Percentiles rank a stretch among this genome's conserved stretches.
Conservation (phyloP, 148 eudicot genomes). For the Beta vulgaris region DNA sequence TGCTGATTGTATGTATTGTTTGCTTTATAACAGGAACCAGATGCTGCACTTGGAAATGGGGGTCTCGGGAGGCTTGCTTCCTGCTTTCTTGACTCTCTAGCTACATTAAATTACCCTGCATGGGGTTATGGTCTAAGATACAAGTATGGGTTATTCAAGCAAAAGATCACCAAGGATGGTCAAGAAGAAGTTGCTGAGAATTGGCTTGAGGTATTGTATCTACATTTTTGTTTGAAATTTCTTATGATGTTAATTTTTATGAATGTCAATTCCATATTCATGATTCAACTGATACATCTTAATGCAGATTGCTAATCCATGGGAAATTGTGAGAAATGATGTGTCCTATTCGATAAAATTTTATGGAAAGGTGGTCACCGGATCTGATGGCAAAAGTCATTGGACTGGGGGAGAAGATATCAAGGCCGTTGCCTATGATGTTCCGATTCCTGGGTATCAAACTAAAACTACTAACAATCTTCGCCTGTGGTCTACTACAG, state of each 20-base stretch:
- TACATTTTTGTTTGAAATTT: neutral
- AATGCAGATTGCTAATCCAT: slow-evolving; percentile 81
- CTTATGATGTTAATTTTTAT: neutral
- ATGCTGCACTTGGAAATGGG: slow-evolving; percentile 97
- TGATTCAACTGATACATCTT: slow-evolving; percentile 20
- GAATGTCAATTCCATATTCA: neutral
- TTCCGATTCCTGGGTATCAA: slow-evolving; percentile 93
- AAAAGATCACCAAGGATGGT: slow-evolving; percentile 81
- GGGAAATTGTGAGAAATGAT: slow-evolving; percentile 88
- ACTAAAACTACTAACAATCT: slow-evolving; percentile 83
- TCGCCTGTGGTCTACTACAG: slow-evolving; percentile 86
- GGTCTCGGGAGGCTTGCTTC: slow-evolving; percentile 95
- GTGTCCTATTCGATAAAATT: slow-evolving; percentile 82
- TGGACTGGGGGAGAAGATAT: slow-evolving; percentile 98
- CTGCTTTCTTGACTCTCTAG: slow-evolving; percentile 88
- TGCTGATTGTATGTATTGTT: neutral
- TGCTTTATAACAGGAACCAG: slow-evolving; percentile 58
- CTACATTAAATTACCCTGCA: slow-evolving; percentile 91
- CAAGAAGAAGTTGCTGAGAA: slow-evolving; percentile 95
- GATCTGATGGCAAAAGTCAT: slow-evolving; percentile 63
- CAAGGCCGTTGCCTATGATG: slow-evolving; percentile 82
- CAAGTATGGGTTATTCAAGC: slow-evolving; percentile 89
- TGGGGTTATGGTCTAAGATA: slow-evolving; percentile 98
- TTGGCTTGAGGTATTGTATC: slow-evolving; percentile 84
- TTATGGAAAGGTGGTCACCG: slow-evolving; percentile 56